phyloP scores from a whole-genome alignment of 179 eudicot species.

The Vitellaria paradoxa region DNA sequence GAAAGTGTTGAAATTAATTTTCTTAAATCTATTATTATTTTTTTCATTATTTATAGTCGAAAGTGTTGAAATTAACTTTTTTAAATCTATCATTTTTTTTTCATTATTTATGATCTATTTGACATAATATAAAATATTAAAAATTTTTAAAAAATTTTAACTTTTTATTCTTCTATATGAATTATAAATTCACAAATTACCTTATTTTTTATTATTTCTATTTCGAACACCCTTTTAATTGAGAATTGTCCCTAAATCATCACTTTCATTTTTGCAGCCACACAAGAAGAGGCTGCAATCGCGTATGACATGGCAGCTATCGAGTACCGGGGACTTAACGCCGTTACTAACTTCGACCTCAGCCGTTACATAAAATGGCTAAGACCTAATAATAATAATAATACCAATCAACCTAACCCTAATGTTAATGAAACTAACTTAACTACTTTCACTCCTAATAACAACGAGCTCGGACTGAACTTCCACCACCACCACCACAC shows the following conservation, averaged over 20 bases:
- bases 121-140: too few relatives aligned
- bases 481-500: constrained; percentile 8
- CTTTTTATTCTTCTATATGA: too few relatives aligned
- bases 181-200: too few relatives aligned
- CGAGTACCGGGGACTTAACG: constrained; percentile 66
- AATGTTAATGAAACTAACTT: constrained; percentile 9
- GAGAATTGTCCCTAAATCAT: background rate
- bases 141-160: too few relatives aligned
- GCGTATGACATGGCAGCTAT: constrained; percentile 82
- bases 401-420: constrained; percentile 10
- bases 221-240: too few relatives aligned
- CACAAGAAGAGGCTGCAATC: constrained; percentile 79
- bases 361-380: constrained; percentile 64
- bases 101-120: too few relatives aligned
- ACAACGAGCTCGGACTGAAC: background rate
- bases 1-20: too few relatives aligned
- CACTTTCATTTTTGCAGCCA: constrained; percentile 38
- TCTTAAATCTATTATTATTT: too few relatives aligned
- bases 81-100: too few relatives aligned
- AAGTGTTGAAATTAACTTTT: too few relatives aligned
- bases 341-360: constrained; percentile 73
- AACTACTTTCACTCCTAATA: background rate
- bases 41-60: too few relatives aligned
- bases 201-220: too few relatives aligned
- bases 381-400: constrained; percentile 33